Conservation (phyloP, 192 early-diverging fungal species). For the Coemansia sp. region DNA sequence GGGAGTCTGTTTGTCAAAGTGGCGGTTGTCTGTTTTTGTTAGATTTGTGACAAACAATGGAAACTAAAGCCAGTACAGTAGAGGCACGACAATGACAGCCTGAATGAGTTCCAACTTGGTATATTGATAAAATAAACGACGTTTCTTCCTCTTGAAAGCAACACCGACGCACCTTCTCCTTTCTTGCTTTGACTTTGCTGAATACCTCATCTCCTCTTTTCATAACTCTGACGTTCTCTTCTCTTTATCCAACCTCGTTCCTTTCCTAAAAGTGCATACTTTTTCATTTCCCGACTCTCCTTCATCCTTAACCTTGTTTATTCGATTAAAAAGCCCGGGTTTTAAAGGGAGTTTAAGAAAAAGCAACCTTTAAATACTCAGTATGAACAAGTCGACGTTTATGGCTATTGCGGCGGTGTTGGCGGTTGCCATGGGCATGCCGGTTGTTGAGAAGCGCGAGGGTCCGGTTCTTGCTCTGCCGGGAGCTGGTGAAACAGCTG, state of each 20-base stretch:
- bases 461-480: conserved; percentile 31
- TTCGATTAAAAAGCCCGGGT: no score
- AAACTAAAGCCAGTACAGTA: background rate
- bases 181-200: no score
- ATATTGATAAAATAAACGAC: no score
- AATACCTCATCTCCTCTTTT: no score
- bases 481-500: conserved; percentile 16
- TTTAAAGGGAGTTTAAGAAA: no score
- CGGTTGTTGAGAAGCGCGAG: conserved; percentile 25
- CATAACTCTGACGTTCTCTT: no score
- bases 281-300: background rate
- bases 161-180: no score
- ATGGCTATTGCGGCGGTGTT: background rate
- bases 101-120: no score
- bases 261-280: background rate
- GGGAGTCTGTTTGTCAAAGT: background rate
- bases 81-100: no score
- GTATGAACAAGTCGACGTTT: conserved; percentile 2
- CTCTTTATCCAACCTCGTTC: no score
- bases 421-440: conserved; percentile 6
- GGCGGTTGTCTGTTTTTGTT: background rate
- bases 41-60: background rate
- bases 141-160: no score
- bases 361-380: background rate
- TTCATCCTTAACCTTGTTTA: background rate